Conservation (phyloP, 2,329 filamentous ascomycete genomes). For the Colletotrichum lini region DNA sequence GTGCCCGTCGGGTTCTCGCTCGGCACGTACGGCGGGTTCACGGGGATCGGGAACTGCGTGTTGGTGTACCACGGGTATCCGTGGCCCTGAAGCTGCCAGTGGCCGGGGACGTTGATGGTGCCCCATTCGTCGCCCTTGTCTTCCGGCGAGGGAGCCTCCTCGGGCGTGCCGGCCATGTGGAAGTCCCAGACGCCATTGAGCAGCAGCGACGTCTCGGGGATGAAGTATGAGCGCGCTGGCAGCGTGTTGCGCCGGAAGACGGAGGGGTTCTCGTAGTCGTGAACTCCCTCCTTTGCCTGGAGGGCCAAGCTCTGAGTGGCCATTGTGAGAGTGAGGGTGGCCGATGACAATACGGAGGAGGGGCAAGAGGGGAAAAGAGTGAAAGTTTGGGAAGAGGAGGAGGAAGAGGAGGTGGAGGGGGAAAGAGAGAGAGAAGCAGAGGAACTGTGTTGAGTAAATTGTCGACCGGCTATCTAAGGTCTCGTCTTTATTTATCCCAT, state of each 20-base stretch:
- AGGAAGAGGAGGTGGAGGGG: neutral
- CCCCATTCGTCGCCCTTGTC: constrained; percentile 57
- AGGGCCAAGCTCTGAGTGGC: constrained; percentile 49
- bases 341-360: neutral
- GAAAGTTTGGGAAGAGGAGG: neutral
- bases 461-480: constrained; percentile 2
- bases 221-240: constrained; percentile 65
- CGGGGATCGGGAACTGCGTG: constrained; percentile 75
- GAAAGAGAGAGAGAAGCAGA: neutral
- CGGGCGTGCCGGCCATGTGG: constrained; percentile 61
- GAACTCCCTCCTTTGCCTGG: constrained; percentile 53
- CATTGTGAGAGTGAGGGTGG: constrained; percentile 34
- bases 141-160: constrained; percentile 60
- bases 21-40: constrained; percentile 74
- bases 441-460: neutral
- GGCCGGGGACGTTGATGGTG: constrained; percentile 73
- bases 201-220: constrained; percentile 63
- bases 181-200: constrained; percentile 73
- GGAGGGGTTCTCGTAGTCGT: constrained; percentile 66
- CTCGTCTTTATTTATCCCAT: constrained; percentile 37
- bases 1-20: constrained; percentile 76
- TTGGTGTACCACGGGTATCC: constrained; percentile 80
- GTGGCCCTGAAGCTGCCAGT: constrained; percentile 80
- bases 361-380: neutral
- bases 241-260: constrained; percentile 69